Conservation (phyloP, 2,329 filamentous ascomycete genomes). For the Delphinella strobiligena region DNA sequence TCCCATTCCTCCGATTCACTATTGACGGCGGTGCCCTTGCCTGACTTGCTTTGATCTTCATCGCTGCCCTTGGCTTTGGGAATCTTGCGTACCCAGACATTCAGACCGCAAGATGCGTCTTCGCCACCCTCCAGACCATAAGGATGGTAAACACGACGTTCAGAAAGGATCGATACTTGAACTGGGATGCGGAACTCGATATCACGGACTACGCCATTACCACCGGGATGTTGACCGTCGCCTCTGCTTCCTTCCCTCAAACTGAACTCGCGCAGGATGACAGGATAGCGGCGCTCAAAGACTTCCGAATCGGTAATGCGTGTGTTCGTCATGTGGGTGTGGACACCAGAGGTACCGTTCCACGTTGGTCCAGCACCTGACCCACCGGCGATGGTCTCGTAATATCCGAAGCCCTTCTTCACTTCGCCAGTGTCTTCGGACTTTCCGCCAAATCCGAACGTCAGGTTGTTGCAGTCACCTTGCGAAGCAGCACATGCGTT, state of each 20-base stretch:
- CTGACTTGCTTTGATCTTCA: slow-evolving; percentile 13
- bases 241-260: slow-evolving; percentile 54
- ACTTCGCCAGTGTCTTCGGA: slow-evolving; percentile 45
- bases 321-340: slow-evolving; percentile 80
- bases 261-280: slow-evolving; percentile 58
- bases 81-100: slow-evolving; percentile 74
- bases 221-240: slow-evolving; percentile 53
- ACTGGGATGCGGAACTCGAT: slow-evolving; percentile 72
- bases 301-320: slow-evolving; percentile 71
- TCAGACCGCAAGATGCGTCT: slow-evolving; percentile 66
- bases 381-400: slow-evolving; percentile 73
- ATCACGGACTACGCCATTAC: slow-evolving; percentile 64
- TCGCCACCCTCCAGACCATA: slow-evolving; percentile 78
- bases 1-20: slow-evolving; percentile 14
- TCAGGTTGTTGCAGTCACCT: slow-evolving; percentile 75
- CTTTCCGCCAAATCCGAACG: slow-evolving; percentile 57
- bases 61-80: slow-evolving; percentile 20
- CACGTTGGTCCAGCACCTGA: slow-evolving; percentile 60
- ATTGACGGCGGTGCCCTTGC: slow-evolving; percentile 7
- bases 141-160: slow-evolving; percentile 62
- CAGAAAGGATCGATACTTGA: slow-evolving; percentile 66
- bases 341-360: slow-evolving; percentile 65
- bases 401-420: slow-evolving; percentile 75
- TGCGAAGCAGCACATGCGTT: slow-evolving; percentile 66
- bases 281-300: slow-evolving; percentile 66